These are phyloP conservation scores for Fusarium sp. DNA, from an alignment of 2,329 filamentous ascomycete species.

Conservation along the genomic window DNA sequence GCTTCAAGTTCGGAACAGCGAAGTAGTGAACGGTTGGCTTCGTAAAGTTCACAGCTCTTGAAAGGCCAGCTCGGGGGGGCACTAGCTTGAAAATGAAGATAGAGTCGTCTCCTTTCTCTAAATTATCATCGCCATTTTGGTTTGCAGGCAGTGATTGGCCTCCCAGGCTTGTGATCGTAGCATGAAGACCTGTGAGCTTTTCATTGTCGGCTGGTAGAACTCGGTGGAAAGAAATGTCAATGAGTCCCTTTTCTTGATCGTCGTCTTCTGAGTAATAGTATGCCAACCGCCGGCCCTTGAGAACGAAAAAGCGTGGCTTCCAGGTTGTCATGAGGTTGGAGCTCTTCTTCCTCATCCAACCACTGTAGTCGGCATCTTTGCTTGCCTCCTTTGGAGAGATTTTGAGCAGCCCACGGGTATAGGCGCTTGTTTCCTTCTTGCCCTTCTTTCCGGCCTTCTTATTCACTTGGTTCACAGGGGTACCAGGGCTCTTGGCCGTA, in stretches of 20 bases:
- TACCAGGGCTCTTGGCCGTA: slow-evolving; percentile 68
- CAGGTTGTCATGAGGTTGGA: slow-evolving; percentile 96
- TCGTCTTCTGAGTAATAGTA: slow-evolving; percentile 98
- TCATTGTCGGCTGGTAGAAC: slow-evolving; percentile 96
- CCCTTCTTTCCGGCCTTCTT: slow-evolving; percentile 74
- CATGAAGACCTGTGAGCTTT: slow-evolving; percentile 88
- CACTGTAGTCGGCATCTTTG: slow-evolving; percentile 88
- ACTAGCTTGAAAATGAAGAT: slow-evolving; percentile 99
- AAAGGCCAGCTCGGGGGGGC: slow-evolving; percentile 87
- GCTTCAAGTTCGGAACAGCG: slow-evolving; percentile 88
- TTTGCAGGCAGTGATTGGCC: slow-evolving; percentile 60
- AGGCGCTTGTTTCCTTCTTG: slow-evolving; percentile 96
- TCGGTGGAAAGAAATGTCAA: slow-evolving; percentile 97
- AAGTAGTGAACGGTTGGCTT: slow-evolving; percentile 98
- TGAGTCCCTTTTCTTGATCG: slow-evolving; percentile 91
- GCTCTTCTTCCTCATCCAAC: slow-evolving; percentile 99
- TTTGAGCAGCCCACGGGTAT: slow-evolving; percentile 86
- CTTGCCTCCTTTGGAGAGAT: slow-evolving; percentile 87
- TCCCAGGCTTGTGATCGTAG: slow-evolving; percentile 84
- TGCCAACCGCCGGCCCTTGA: slow-evolving; percentile 89
- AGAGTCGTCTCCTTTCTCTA: slow-evolving; percentile 70
- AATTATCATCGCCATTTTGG: slow-evolving; percentile 57
- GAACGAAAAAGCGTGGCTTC: slow-evolving; percentile 96
- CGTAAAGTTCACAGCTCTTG: slow-evolving; percentile 94
- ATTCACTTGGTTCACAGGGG: slow-evolving; percentile 62